These are phyloP conservation scores for Xylaria venustula DNA, from an alignment of 495 filamentous ascomycete species.

Conservation along the genomic window DNA sequence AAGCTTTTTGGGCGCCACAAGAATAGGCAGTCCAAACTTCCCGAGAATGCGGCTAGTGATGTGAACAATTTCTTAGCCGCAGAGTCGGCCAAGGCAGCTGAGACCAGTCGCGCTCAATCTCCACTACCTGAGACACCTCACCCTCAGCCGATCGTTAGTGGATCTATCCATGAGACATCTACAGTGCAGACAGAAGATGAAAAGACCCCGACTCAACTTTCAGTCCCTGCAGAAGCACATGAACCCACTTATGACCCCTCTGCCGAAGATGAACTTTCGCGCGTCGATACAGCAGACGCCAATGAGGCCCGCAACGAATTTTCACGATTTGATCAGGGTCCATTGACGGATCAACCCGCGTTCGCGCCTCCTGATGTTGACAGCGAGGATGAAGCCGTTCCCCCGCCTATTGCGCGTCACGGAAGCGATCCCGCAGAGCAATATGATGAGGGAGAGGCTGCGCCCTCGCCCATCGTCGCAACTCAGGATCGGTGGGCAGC, in stretches of 20 bases:
- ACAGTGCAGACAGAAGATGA: slow-evolving; percentile 26
- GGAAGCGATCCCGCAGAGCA: slow-evolving; percentile 19
- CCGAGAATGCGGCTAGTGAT: slow-evolving; percentile 45
- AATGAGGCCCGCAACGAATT: slow-evolving; percentile 68
- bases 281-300: slow-evolving; percentile 64
- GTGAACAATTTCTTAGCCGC: slow-evolving; percentile 34
- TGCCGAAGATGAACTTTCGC: slow-evolving; percentile 56
- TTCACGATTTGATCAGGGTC: slow-evolving; percentile 86
- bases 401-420: slow-evolving; percentile 43
- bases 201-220: slow-evolving; percentile 30
- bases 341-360: slow-evolving; percentile 80
- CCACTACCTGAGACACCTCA: slow-evolving; percentile 20
- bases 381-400: slow-evolving; percentile 44
- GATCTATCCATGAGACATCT: slow-evolving; percentile 26
- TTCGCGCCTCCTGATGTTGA: slow-evolving; percentile 71
- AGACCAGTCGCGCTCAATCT: slow-evolving; percentile 19
- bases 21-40: slow-evolving; percentile 49
- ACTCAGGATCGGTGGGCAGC: slow-evolving; percentile 84
- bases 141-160: slow-evolving; percentile 26
- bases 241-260: slow-evolving; percentile 50
- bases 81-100: slow-evolving; percentile 17
- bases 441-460: slow-evolving; percentile 22
- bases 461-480: slow-evolving; percentile 33
- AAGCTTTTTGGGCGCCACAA: slow-evolving; percentile 66
- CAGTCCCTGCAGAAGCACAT: slow-evolving; percentile 10